A percentile compares a stretch with the other conserved stretches of the same genome.
phyloP scores from a whole-genome alignment of 495 filamentous ascomycete genomes.

The Trichoderma reesei region DNA sequence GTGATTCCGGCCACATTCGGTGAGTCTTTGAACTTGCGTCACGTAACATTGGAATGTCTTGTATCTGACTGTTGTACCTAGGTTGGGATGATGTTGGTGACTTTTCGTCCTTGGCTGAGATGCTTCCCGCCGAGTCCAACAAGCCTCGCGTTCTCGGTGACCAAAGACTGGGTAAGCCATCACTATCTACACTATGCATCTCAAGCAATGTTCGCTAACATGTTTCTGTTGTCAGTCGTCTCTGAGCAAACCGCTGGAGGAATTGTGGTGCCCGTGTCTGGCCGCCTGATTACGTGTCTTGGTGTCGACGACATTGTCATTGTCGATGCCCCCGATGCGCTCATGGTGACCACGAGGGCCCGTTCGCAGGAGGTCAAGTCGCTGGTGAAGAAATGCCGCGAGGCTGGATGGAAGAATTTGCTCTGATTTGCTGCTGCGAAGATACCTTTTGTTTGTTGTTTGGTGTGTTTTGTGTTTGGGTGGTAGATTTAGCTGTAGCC shows the following conservation, averaged over 20 bases:
- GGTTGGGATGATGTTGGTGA: slow-evolving; percentile 7
- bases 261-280: not conserved
- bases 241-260: slow-evolving; percentile 3
- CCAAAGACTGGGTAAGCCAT: not conserved
- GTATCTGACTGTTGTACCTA: not conserved
- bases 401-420: slow-evolving; percentile 3
- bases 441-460: not conserved
- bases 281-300: not conserved
- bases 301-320: slow-evolving; percentile 5
- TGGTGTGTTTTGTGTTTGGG: not conserved
- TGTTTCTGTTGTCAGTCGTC: not conserved
- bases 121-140: not conserved
- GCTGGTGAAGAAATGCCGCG: not conserved
- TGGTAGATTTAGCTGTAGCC: not conserved
- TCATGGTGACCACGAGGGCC: not conserved
- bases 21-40: not conserved
- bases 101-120: slow-evolving; percentile 4
- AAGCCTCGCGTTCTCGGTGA: not conserved
- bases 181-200: not conserved
- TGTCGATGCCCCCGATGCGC: slow-evolving; percentile 1
- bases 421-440: not conserved
- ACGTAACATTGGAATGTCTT: not conserved
- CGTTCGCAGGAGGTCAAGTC: slow-evolving; percentile 1
- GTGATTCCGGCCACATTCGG: not conserved
- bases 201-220: not conserved